phyloP scores from a whole-genome alignment of 257 asterid genomes.

The Jacaranda mimosifolia region DNA sequence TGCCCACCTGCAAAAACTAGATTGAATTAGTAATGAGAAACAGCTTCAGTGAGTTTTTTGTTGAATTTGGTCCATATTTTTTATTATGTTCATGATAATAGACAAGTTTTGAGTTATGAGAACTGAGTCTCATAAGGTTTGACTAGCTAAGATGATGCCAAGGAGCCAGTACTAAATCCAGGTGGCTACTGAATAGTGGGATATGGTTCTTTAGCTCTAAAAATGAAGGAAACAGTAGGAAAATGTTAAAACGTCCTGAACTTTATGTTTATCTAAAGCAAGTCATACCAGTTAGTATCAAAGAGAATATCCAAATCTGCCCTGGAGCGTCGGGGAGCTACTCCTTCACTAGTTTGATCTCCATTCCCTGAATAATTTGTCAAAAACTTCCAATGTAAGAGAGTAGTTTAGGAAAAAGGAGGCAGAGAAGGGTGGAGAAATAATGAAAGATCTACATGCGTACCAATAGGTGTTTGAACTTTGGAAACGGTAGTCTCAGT shows the following conservation, averaged over 20 bases:
- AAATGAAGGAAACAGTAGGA: neutral
- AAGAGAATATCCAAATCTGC: conserved; percentile 45
- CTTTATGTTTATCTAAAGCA: neutral
- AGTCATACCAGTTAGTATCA: conserved; percentile 50
- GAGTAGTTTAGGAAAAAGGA: neutral
- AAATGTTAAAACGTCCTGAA: neutral
- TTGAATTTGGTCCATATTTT: neutral
- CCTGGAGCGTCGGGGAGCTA: conserved; percentile 44
- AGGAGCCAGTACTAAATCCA: no score
- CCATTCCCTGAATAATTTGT: conserved; percentile 44
- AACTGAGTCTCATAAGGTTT: no score
- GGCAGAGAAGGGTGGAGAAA: neutral
- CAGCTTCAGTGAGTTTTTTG: no score
- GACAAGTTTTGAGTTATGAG: no score
- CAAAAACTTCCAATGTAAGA: neutral
- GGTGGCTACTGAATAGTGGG: no score
- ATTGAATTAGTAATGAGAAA: conserved; percentile 4
- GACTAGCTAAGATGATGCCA: no score
- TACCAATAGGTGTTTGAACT: conserved; percentile 49
- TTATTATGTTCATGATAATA: no score
- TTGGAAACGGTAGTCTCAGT: conserved; percentile 38
- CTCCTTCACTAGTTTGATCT: conserved; percentile 43
- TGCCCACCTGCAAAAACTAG: conserved; percentile 48
- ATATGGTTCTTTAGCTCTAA: neutral
- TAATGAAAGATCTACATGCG: neutral